Evolutionary conservation across 768 basidiomycete species (phyloP).

Genomic region (Lentinula aciculospora): DNA sequence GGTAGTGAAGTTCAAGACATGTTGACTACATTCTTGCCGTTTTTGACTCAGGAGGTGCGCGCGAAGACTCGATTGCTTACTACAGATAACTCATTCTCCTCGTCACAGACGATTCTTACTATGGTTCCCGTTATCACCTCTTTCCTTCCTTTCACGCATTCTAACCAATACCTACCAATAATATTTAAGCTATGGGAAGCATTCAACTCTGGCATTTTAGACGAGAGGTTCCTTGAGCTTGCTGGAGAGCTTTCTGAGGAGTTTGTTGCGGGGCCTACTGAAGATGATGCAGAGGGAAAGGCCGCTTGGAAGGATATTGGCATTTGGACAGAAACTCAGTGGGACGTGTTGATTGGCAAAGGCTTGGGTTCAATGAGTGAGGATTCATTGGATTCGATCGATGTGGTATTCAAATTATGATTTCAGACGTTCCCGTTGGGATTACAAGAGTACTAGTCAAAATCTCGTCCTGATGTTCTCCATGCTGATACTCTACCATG

Average conservation of each 20-base stretch:
- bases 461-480: background rate
- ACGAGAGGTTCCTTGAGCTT: constrained; percentile 71
- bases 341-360: constrained; percentile 78
- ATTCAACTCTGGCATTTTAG: constrained; percentile 67
- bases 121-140: constrained; percentile 73
- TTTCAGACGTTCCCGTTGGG: constrained; percentile 66
- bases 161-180: constrained; percentile 63
- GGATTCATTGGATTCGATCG: constrained; percentile 13
- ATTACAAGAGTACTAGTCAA: constrained; percentile 44
- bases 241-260: constrained; percentile 68
- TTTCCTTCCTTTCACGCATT: constrained; percentile 66
- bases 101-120: constrained; percentile 54
- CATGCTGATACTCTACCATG: constrained; percentile 3
- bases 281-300: constrained; percentile 47
- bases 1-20: constrained; percentile 61
- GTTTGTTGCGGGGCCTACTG: constrained; percentile 52
- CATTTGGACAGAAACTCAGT: constrained; percentile 83
- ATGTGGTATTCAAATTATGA: constrained; percentile 1
- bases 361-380: constrained; percentile 76
- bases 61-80: constrained; percentile 16
- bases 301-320: constrained; percentile 79
- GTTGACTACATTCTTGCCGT: constrained; percentile 66
- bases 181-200: constrained; percentile 76
- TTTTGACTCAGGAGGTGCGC: constrained; percentile 62
- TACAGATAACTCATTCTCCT: background rate